Base-by-base conservation (phyloP, 2,329 filamentous ascomycete genomes). In the Endothia cerciana region DNA sequence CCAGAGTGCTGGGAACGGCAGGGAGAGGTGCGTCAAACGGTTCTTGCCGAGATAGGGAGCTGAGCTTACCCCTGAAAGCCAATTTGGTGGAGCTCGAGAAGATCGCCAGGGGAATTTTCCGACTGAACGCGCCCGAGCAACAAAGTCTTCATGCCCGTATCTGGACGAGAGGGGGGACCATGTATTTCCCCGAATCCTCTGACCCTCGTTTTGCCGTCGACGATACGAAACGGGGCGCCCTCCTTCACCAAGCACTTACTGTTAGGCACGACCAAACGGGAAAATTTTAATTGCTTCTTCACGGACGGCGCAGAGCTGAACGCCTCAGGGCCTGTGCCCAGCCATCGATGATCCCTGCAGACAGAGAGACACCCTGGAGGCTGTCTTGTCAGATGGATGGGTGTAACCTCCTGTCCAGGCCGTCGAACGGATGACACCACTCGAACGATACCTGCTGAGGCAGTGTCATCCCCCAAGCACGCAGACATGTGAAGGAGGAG, bases 41-140 rank as follows among this genome's bases (percentile, higher is more conserved):
- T n/a, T 22, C 33, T 55, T 55, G 49, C 49, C 51, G 51, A 55
- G 30, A 55, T 33, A 11, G 51, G 28, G 51, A 55, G 51, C n/a
- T 55, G 51, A 19, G 19, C 30, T 36, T 5, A 28, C 57, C 57
- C 57, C 57, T 60, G 57, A 60, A 47, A 47, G 40, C 41, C 57
- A 60, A 60, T 47, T 30, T 15, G 19, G 57, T 36, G 57, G 57
- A 36, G 40, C 41, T 45, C 28, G 4, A 47, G 30, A 36, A 30
- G 57, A 60, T 60, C 57, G 22, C 40, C 57, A 60, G 57, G 40
- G 15, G 51, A 55, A 55, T 55, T 36, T 36, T 36, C 51, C 30
- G 30, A 19, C 30, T 1, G 30, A 7, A 53, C 19, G 49, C 11
- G 47, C 47, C 15, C 47, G 22, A 17, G 25, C 41, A 43, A 19